Conservation (phyloP, 2,329 filamentous ascomycete genomes). For the Botrytis fabae region DNA sequence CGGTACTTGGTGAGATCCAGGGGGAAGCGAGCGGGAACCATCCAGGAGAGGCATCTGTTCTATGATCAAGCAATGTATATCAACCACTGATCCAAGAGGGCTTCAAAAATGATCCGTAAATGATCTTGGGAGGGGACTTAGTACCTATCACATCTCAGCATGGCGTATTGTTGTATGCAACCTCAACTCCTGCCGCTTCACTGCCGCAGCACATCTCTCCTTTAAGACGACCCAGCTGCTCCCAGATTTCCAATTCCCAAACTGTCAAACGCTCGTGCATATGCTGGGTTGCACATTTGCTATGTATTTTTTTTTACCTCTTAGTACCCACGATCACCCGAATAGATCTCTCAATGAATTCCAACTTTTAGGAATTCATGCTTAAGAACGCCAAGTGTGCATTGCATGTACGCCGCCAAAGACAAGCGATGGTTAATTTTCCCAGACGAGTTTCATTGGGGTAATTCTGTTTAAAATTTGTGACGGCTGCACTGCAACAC, state of each 20-base stretch:
- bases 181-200: conserved; percentile 16
- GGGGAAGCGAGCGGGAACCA: conserved; percentile 6
- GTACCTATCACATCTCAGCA: background rate
- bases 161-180: conserved; percentile 11
- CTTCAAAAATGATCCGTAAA: background rate
- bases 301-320: background rate
- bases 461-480: background rate
- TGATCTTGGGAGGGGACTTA: background rate
- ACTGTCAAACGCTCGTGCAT: conserved; percentile 21
- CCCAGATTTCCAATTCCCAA: conserved; percentile 9
- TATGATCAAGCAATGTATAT: background rate
- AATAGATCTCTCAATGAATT: background rate
- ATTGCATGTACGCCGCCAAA: conserved; percentile 14
- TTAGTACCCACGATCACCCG: background rate
- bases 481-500: conserved; percentile 18
- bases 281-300: conserved; percentile 13
- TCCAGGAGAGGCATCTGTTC: background rate
- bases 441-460: background rate
- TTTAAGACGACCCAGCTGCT: conserved; percentile 12
- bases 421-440: background rate
- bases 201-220: conserved; percentile 7
- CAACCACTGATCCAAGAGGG: background rate
- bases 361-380: background rate
- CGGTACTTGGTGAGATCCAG: background rate
- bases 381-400: conserved; percentile 3